A percentile compares a stretch with the other conserved stretches of the same genome.
Conservation (phyloP, 1,284 basidiomycete genomes). For the Pterula multifida region DNA sequence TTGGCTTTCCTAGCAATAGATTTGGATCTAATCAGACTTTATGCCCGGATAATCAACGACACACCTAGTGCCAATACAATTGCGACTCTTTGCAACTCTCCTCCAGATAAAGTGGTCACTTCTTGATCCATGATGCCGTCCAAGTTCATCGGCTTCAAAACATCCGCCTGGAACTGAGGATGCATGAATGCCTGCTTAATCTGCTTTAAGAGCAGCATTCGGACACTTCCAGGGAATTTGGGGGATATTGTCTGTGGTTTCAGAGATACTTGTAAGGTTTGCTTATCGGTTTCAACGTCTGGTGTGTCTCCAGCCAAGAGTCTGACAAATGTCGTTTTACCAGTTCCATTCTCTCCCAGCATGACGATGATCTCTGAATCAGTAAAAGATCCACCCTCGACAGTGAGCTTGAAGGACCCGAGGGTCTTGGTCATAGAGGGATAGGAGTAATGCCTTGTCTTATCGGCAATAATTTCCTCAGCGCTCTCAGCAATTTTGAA, state of each 20-base stretch:
- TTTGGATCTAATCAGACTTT: slow-evolving; percentile 1
- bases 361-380: slow-evolving; percentile 97
- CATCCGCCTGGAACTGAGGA: slow-evolving; percentile 94
- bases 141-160: slow-evolving; percentile 90
- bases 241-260: slow-evolving; percentile 96
- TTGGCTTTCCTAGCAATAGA: slow-evolving; percentile 48
- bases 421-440: slow-evolving; percentile 94
- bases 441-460: slow-evolving; percentile 80
- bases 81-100: slow-evolving; percentile 92
- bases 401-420: slow-evolving; percentile 86
- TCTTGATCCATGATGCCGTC: slow-evolving; percentile 93
- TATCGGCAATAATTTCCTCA: slow-evolving; percentile 76
- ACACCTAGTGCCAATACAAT: slow-evolving; percentile 79
- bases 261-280: slow-evolving; percentile 74
- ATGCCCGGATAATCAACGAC: no score
- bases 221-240: slow-evolving; percentile 88
- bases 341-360: slow-evolving; percentile 95
- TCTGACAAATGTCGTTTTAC: slow-evolving; percentile 94
- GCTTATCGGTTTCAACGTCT: slow-evolving; percentile 73
- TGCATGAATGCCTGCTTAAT: slow-evolving; percentile 94
- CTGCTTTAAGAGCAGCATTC: slow-evolving; percentile 85
- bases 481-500: slow-evolving; percentile 96
- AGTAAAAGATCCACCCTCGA: slow-evolving; percentile 79
- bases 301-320: slow-evolving; percentile 84
- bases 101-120: slow-evolving; percentile 91